phyloP scores from a whole-genome alignment of 805 yeast species.

The Candida ulmi region DNA sequence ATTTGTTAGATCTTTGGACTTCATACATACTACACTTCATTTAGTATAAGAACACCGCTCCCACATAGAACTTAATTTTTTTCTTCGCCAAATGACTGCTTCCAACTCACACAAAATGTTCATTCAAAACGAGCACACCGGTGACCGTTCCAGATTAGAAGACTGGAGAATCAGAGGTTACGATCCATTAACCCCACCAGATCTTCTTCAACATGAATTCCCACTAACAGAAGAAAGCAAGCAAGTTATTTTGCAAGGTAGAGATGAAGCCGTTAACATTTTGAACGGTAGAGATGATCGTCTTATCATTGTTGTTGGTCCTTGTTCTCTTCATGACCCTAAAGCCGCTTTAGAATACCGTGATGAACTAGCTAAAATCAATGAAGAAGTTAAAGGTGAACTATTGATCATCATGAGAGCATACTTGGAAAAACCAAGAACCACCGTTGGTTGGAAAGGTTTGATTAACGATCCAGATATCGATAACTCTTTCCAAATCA shows the following conservation, averaged over 20 bases:
- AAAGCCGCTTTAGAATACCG: slow-evolving; percentile 89
- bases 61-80: too few species aligned
- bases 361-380: slow-evolving; percentile 48
- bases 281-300: slow-evolving; percentile 83
- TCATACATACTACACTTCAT: too few species aligned
- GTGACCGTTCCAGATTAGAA: slow-evolving; percentile 74
- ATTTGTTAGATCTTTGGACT: too few species aligned
- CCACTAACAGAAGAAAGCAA: slow-evolving; percentile 59
- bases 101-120: slow-evolving; percentile 46
- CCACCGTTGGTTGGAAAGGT: slow-evolving; percentile 99
- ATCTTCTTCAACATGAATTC: slow-evolving; percentile 79
- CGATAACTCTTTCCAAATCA: slow-evolving; percentile 87
- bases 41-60: too few species aligned
- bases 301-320: slow-evolving; percentile 86
- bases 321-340: slow-evolving; percentile 96
- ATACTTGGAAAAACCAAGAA: slow-evolving; percentile 95
- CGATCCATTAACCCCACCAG: slow-evolving; percentile 95
- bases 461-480: slow-evolving; percentile 95
- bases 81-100: too few species aligned
- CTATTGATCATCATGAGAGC: slow-evolving; percentile 93
- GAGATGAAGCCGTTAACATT: slow-evolving; percentile 69
- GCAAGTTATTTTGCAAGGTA: slow-evolving; percentile 63
- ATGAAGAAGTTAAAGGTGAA: slow-evolving; percentile 65
- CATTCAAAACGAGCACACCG: slow-evolving; percentile 76
- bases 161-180: slow-evolving; percentile 83